Base-by-base conservation (phyloP, 2,329 filamentous ascomycete genomes). In the Fusarium nygamai region DNA sequence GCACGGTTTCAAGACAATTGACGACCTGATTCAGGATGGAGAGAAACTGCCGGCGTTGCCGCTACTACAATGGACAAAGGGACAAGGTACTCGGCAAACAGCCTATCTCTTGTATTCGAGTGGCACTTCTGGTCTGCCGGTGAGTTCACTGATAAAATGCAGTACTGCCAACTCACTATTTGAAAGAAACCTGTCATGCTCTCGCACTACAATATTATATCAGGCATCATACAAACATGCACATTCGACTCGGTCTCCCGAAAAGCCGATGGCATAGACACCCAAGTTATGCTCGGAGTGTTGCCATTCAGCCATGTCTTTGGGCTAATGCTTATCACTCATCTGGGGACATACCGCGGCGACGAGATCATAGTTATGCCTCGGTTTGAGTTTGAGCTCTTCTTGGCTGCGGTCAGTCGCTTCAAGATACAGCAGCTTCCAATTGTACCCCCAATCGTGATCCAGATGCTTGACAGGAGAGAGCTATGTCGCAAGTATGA, bases 221-320 rank as follows among this genome's bases (percentile, higher is more conserved):
- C 93, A 39, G 95, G 95, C 76, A 88, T 90, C 1, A 76, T 94
- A 38, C 93, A 95, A 79, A 57, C 59, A 86, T 91, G 61, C 77
- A 78, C 24, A 77, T 85, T 3, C 89, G 80, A 65, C 80, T 87
- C 61, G 29, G 80, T 72, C 70, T 84, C 67, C 24, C 78, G 46
- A 77, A 84, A 71, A 76, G 81, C 68, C 64, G 80, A 80, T 5
- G 80, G 78, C 3, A 62, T 87, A 24, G 79, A 80, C 2, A 86
- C 81, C 0, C 83, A 87, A 64, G 81, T 88, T 16, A 84, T 82
- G 8, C 86, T 95, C 0, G 93, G 93, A 7, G 84, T 95, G 8
- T 84, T 96, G 0, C 93, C 93, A 0, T 90, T 94, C 78, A 94
- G 92, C 72, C 94, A 97, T 78, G 96, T 96, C 67, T 96, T 96